A percentile compares a stretch with the other conserved stretches of the same genome.
Evolutionary conservation across 2,329 filamentous ascomycete genomes (phyloP).

Genomic region (Pseudogymnoascus sp.): DNA sequence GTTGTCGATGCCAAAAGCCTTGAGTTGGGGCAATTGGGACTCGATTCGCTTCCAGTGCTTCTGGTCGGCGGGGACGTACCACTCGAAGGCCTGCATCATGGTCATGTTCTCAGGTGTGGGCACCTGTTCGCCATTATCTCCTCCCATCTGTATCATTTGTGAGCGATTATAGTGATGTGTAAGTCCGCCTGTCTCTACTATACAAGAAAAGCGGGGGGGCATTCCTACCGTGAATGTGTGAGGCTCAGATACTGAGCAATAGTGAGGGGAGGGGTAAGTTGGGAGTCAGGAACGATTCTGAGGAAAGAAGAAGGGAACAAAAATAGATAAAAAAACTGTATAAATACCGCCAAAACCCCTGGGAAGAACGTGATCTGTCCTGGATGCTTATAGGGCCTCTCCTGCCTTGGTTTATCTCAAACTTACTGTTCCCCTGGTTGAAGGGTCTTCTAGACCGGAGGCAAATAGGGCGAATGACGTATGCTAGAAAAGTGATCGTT

Average conservation of each 20-base stretch:
- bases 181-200: background rate
- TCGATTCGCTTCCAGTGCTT: slow-evolving; percentile 53
- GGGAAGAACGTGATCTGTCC: slow-evolving; percentile 3
- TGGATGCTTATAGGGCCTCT: background rate
- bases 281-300: background rate
- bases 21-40: slow-evolving; percentile 43
- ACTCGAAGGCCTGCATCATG: slow-evolving; percentile 65
- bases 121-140: slow-evolving; percentile 17
- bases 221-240: background rate
- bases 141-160: slow-evolving; percentile 8
- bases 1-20: slow-evolving; percentile 51
- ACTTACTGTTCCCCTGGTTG: background rate
- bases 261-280: background rate
- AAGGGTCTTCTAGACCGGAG: background rate
- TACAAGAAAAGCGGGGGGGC: background rate
- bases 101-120: slow-evolving; percentile 40
- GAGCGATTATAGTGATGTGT: background rate
- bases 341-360: background rate
- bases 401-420: background rate
- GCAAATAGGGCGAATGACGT: background rate
- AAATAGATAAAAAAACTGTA: background rate
- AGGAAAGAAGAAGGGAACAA: background rate
- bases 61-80: slow-evolving; percentile 56
- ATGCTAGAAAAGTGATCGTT: background rate
- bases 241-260: background rate